These are phyloP conservation scores for Coccomyxa sp. DNA, from an alignment of 139 green algal species.

Conservation along the genomic window DNA sequence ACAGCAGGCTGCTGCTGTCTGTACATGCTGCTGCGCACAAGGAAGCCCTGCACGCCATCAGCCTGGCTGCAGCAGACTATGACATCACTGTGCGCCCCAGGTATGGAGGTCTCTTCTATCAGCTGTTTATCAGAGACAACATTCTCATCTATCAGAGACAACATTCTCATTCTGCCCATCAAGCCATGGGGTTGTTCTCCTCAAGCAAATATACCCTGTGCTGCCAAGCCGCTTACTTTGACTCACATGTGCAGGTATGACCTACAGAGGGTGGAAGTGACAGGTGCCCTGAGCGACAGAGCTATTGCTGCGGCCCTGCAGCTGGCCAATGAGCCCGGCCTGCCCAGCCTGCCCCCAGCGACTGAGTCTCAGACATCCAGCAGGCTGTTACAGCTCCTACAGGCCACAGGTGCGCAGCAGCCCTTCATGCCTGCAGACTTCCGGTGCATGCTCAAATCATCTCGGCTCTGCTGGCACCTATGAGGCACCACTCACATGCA, in stretches of 20 bases:
- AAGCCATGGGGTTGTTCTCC: background rate
- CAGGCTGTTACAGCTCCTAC: background rate
- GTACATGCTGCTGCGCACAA: too few relatives aligned
- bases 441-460: background rate
- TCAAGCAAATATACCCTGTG: background rate
- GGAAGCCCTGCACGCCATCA: too few relatives aligned
- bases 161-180: background rate
- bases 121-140: background rate
- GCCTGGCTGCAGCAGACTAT: too few relatives aligned
- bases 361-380: background rate
- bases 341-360: too few relatives aligned
- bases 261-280: slow-evolving; percentile 17
- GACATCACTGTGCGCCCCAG: too few relatives aligned
- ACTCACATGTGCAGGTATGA: slow-evolving; percentile 21
- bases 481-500: background rate
- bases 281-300: background rate
- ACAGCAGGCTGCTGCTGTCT: too few relatives aligned
- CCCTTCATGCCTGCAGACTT: background rate
- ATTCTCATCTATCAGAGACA: background rate
- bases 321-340: background rate
- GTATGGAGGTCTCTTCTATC: background rate
- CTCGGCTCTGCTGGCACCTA: background rate
- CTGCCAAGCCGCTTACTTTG: slow-evolving; percentile 1
- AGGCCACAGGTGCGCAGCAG: background rate
- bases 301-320: slow-evolving; percentile 3